phyloP scores from a whole-genome alignment of 805 yeast genomes.

The Isabelozyma rhagii region DNA sequence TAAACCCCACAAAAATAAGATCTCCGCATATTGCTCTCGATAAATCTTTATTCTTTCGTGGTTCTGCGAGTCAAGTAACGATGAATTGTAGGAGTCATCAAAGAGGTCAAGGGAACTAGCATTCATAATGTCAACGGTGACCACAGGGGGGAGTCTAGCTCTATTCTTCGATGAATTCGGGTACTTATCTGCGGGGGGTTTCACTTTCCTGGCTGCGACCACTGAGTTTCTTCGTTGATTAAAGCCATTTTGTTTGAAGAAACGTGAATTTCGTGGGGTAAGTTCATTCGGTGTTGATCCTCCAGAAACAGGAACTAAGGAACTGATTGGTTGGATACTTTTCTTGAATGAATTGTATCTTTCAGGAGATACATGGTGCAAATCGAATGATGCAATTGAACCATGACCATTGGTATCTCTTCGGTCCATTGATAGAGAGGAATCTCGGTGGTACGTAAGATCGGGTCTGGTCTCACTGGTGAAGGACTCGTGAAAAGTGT shows the following conservation, averaged over 20 bases:
- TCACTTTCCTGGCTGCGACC: background rate
- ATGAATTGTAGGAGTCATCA: slow-evolving; percentile 38
- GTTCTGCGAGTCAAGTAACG: slow-evolving; percentile 40
- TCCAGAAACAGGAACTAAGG: background rate
- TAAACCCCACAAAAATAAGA: slow-evolving; percentile 80
- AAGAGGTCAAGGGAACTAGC: slow-evolving; percentile 40
- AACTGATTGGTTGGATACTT: background rate
- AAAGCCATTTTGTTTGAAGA: background rate
- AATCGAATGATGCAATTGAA: slow-evolving; percentile 2
- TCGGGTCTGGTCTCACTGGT: background rate
- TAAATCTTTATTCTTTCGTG: slow-evolving; percentile 35
- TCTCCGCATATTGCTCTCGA: slow-evolving; percentile 71
- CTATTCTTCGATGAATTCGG: slow-evolving; percentile 13
- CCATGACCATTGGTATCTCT: background rate
- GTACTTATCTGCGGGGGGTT: background rate
- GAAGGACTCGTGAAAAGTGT: background rate
- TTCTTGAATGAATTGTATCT: background rate
- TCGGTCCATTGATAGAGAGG: background rate
- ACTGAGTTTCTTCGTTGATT: background rate
- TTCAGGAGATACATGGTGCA: slow-evolving; percentile 1
- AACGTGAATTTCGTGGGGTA: background rate
- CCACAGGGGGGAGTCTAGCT: slow-evolving; percentile 21
- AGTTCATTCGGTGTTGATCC: background rate
- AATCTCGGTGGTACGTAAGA: background rate
- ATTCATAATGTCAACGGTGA: slow-evolving; percentile 48